phyloP scores from a whole-genome alignment of 805 yeast species.

The Wickerhamomyces silvicola region DNA sequence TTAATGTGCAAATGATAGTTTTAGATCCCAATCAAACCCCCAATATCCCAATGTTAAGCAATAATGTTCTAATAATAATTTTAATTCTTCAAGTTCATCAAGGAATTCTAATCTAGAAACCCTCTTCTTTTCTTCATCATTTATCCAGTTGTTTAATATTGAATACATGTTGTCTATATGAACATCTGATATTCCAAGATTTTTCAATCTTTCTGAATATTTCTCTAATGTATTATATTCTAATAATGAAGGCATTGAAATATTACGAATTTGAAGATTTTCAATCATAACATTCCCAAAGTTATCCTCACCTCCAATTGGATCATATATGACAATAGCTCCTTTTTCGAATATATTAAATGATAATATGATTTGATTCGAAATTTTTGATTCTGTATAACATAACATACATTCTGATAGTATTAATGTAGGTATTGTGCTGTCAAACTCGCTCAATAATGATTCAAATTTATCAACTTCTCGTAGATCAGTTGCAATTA shows the following conservation, averaged over 20 bases:
- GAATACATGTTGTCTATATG: slow-evolving; percentile 27
- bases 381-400: slow-evolving; percentile 38
- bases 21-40: slow-evolving; percentile 19
- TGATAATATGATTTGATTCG: slow-evolving; percentile 30
- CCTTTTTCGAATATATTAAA: slow-evolving; percentile 23
- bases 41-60: slow-evolving; percentile 30
- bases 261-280: slow-evolving; percentile 39
- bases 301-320: slow-evolving; percentile 46
- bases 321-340: slow-evolving; percentile 45
- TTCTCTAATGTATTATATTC: slow-evolving; percentile 30
- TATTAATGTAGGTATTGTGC: slow-evolving; percentile 38
- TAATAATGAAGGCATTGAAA: slow-evolving; percentile 35
- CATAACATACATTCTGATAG: slow-evolving; percentile 57
- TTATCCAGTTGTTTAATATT: slow-evolving; percentile 26
- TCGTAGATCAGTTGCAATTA: slow-evolving; percentile 29
- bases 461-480: slow-evolving; percentile 21
- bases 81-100: slow-evolving; percentile 56
- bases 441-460: slow-evolving; percentile 18
- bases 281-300: slow-evolving; percentile 52
- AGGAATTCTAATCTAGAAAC: slow-evolving; percentile 43
- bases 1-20: no score
- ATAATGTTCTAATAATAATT: slow-evolving; percentile 46
- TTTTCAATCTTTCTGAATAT: slow-evolving; percentile 12
- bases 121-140: slow-evolving; percentile 30
- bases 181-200: slow-evolving; percentile 11